Evolutionary conservation across 2,329 filamentous ascomycete species (phyloP), one percentile per base, ranked within the genome.

Genomic region (Cladophialophora exuberans): DNA sequence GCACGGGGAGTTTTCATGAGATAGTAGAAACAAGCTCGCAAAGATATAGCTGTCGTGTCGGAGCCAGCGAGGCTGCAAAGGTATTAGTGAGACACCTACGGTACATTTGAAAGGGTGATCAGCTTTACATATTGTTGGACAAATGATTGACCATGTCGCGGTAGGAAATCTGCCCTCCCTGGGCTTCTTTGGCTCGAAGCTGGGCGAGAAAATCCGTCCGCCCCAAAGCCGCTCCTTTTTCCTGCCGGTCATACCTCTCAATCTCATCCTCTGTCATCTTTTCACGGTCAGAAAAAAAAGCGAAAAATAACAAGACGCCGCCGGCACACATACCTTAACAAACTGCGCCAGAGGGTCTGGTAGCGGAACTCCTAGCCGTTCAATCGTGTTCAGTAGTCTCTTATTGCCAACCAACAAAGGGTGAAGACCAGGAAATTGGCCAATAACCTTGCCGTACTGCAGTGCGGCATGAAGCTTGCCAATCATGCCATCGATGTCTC

Each of bases 11-110:
- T 56, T 50, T 67, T 67, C 2, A 68, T 59, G 1, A 64, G 57
- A 45, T 65, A 65, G 52, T 71, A 71, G 15, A 71, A 52, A 6
- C 64, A 59, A 2, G 66, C 64, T 6, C 64, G 57, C 9, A 71
- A 59, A 1, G 64, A 61, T 17, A 70, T 69, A 6, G 67, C 67
- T 0, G 68, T 70, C 1, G 69, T 70, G 38, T 60, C 57, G n/a
- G 20, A 36, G 13, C 57, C 57, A 11, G 53, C 53, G 15, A 50
- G 30, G 15, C 52, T 54, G 20, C 2, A 23, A 9, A 2, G 10
- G 10, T 22, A 35, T 47, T 22, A 23, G 26, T n/a, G 7, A 35
- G 6, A 3, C 5, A 4, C 22, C n/a, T 18, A 15, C 17, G 36
- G 17, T 4, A 4, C 7, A 20, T 33, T 15, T 47, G 23, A 13